Evolutionary conservation across 345 rosid genomes (phyloP).

Genomic region (Brassica rapa): DNA sequence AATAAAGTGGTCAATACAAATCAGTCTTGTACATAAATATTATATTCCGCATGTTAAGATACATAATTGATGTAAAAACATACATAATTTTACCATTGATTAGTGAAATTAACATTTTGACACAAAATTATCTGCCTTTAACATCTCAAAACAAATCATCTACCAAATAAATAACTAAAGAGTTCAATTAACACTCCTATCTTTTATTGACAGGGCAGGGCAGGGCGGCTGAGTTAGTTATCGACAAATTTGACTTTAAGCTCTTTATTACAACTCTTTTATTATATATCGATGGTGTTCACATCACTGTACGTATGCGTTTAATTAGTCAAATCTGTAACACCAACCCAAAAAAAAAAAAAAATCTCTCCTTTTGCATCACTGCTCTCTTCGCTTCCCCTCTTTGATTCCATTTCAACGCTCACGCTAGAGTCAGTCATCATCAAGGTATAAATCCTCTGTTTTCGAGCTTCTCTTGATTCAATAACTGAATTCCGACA

Average conservation of each 20-base stretch:
- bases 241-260: not conserved
- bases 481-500: constrained; percentile 6
- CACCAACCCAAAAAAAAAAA: not conserved
- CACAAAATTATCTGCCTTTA: not conserved
- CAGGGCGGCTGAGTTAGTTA: constrained; percentile 30
- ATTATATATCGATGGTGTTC: constrained; percentile 16
- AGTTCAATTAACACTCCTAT: not conserved
- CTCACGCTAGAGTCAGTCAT: not conserved
- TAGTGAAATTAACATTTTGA: not conserved
- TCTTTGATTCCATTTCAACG: constrained; percentile 5
- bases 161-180: not conserved
- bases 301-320: constrained; percentile 26
- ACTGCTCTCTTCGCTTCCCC: not conserved
- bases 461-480: not conserved
- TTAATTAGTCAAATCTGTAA: constrained; percentile 34
- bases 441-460: not conserved
- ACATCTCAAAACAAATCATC: not conserved
- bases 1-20: not conserved
- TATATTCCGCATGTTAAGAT: not conserved
- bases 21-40: not conserved
- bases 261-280: not conserved
- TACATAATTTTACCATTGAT: not conserved
- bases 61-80: not conserved
- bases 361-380: constrained; percentile 14
- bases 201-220: not conserved